Evolutionary conservation across 2,329 filamentous ascomycete species (phyloP), one percentile per base, ranked within the genome.

Genomic region (Cytospora chrysosperma): DNA sequence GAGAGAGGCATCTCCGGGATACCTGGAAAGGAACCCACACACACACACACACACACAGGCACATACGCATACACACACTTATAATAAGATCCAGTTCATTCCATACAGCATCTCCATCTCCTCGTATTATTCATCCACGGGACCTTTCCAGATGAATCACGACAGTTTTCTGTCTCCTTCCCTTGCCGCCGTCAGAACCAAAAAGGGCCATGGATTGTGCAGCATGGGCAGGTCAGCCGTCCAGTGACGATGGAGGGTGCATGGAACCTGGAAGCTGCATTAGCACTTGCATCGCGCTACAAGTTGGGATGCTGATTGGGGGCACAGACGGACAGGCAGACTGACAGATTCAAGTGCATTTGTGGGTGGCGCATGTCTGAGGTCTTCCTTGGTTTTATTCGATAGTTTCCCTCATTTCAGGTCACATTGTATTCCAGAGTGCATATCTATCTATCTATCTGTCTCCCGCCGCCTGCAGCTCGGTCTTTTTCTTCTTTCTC

Each of bases 181-280:
- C 2, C 24, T 55, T 61, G 58, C 58, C 58, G 58, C 58, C 58
- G 37, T 52, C 43, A 61, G 28, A 52, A 30, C 58, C 58, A 52
- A 50, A n/a, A 55, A 55, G 43, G 58, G 52, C 19, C 49, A 47
- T 47, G 17, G 28, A 19, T 32, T 55, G 28, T 55, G 58, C 59
- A 34, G 51, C 59, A 55, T 55, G 59, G 55, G 59, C 59, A 61
- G 52, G 59, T 61, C 59, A 61, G 59, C 59, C 59, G 59, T 55
- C 59, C 59, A 61, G 54, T 61, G 28, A 30, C 10, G 26, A 47
- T 55, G 37, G 21, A 61, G 51, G 59, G 40, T 26, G 59, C 28
- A 49, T 28, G 37, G 51, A 50, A 52, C 27, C 28, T 61, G 53
- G 59, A 61, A 43, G 59, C 59, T 61, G 59, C 59, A 61, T 61